Conservation (phyloP, 169 alveolate species). For the Theileria annulata region DNA sequence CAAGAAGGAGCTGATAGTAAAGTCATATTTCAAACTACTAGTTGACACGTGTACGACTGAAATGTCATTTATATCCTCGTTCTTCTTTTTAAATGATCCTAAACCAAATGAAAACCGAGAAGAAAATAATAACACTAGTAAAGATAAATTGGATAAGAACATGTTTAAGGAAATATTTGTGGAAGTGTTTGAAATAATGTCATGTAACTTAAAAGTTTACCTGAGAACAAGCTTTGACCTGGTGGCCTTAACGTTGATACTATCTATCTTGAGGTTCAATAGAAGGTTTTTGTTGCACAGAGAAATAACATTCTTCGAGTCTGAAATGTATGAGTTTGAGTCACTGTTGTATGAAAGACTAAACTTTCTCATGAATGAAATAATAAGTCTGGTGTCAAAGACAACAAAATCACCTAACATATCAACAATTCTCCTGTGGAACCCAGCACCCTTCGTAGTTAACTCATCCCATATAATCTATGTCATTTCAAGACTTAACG, state of each 20-base stretch:
- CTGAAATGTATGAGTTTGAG: conserved; percentile 41
- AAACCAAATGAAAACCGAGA: background rate
- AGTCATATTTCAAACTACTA: conserved; percentile 67
- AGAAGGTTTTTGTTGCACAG: conserved; percentile 37
- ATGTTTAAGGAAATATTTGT: conserved; percentile 44
- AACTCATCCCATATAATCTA: conserved; percentile 44
- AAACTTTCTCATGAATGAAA: conserved; percentile 27
- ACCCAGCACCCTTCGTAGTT: conserved; percentile 50
- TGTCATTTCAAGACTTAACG: conserved; percentile 10
- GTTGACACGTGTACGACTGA: conserved; percentile 73
- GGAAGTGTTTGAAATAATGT: conserved; percentile 35
- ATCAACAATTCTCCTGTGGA: conserved; percentile 38
- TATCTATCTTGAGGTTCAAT: conserved; percentile 26
- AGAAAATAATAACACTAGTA: background rate
- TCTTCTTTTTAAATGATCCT: conserved; percentile 36
- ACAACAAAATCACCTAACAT: conserved; percentile 22
- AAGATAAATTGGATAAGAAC: background rate
- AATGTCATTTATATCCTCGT: conserved; percentile 49
- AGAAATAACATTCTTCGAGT: conserved; percentile 30
- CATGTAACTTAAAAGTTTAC: conserved; percentile 25
- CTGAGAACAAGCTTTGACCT: conserved; percentile 30
- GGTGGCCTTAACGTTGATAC: conserved; percentile 38
- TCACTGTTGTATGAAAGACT: conserved; percentile 11
- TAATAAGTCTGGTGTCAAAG: conserved; percentile 24
- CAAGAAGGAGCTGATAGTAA: conserved; percentile 60